Base-by-base conservation (phyloP, 2,329 filamentous ascomycete genomes). In the Scedosporium dehoogii region DNA sequence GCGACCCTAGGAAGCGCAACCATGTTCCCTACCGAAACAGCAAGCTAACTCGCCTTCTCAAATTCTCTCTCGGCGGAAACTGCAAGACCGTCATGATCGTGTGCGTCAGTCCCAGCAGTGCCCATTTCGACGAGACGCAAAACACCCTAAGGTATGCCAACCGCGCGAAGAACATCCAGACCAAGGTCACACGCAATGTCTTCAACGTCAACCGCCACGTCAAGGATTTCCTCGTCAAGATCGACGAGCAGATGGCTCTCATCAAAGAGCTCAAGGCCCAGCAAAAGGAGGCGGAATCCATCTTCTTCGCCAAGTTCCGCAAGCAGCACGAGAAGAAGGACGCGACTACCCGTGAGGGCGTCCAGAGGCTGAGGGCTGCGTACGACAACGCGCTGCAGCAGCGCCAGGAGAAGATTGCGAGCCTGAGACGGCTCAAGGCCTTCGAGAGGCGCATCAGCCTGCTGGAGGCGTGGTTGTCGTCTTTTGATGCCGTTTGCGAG, bases 11-110 rank as follows among this genome's bases (percentile, higher is more conserved):
- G 60, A 96, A 94, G 76, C 88, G 86, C 67, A 94, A 96, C 67
- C 94, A 99, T 74, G 90, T 99, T 14, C 94, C 94, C 0, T 99
- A 99, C 77, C 86, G 94, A 69, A 97, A 99, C 77, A 97, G 93
- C 66, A 99, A 97, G 71, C 86, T 99, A 62, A 99, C 94, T 0
- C 87, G 94, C 61, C 81, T 99, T 4, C 84, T 99, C 61, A 99
- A 99, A 70, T 99, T 99, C 76, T 96, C 93, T 0, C 84, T 99
- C 0, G 94, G 94, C 33, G 94, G 94, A 3, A 99, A 99, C 74
- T 99, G 94, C 81, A 96, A 92, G 76, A 99, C 94, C 0, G 94
- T 99, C 73, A 99, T 99, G 94, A 97, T 99, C 73, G 94, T 99
- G 27, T 99, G 94, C 70, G 91, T 99, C 61, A 97, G 92, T 68